These are phyloP conservation scores for Vitis hybrid DNA, from an alignment of 177 flowering plant species.

Conservation along the genomic window DNA sequence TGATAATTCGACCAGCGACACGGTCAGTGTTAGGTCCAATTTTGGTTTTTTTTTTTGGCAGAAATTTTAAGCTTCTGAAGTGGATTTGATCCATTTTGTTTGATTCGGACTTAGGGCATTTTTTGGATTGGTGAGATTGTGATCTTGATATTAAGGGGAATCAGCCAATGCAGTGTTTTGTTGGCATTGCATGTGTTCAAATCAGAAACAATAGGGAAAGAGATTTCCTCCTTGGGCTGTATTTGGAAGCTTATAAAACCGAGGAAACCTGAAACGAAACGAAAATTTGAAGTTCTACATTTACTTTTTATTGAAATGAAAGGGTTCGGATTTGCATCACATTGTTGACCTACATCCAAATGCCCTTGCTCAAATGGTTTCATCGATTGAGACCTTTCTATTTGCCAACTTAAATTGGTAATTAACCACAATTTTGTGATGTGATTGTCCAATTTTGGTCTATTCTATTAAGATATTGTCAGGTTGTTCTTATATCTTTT, in stretches of 20 bases:
- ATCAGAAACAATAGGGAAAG: neutral
- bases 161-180: neutral
- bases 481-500: neutral
- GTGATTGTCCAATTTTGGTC: neutral
- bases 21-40: slow-evolving; percentile 45
- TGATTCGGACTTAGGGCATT: neutral
- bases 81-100: neutral
- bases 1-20: slow-evolving; percentile 75
- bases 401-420: neutral
- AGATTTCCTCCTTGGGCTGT: neutral
- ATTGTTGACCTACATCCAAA: too few relatives aligned
- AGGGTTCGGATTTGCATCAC: too few relatives aligned
- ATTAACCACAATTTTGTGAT: neutral
- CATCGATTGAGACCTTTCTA: neutral
- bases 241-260: neutral
- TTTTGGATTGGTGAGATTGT: neutral
- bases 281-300: too few relatives aligned
- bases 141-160: neutral
- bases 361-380: neutral
- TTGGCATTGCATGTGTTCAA: neutral
- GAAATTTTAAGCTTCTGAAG: neutral
- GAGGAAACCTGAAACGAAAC: too few relatives aligned
- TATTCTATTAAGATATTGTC: neutral
- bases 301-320: too few relatives aligned
- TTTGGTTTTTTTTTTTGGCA: neutral